phyloP scores from a whole-genome alignment of 345 rosid genomes.

The Linum lewisii region DNA sequence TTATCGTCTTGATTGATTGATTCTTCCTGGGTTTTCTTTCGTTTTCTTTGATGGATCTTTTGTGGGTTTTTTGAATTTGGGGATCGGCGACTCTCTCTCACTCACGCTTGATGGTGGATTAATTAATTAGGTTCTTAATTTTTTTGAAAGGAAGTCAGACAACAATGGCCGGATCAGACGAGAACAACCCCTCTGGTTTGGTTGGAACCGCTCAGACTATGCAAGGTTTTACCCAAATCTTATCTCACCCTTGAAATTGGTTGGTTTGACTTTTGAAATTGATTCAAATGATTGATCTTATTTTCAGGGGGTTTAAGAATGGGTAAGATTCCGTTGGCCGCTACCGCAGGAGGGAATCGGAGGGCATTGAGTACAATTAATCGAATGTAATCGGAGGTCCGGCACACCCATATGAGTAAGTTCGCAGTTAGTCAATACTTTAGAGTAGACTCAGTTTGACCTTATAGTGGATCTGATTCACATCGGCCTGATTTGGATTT shows the following conservation, averaged over 20 bases:
- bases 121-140: not conserved
- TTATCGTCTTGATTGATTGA: slow-evolving; percentile 7
- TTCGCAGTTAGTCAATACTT: not conserved
- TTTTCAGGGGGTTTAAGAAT: slow-evolving; percentile 42
- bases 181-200: slow-evolving; percentile 55
- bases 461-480: not conserved
- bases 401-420: slow-evolving; percentile 59
- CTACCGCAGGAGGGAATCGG: slow-evolving; percentile 40
- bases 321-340: slow-evolving; percentile 41
- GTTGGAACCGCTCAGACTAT: slow-evolving; percentile 34
- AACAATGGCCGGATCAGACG: slow-evolving; percentile 65
- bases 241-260: not conserved
- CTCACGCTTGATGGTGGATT: not conserved
- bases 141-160: slow-evolving; percentile 7
- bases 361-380: slow-evolving; percentile 65
- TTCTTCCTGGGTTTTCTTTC: slow-evolving; percentile 14
- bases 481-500: slow-evolving; percentile 1
- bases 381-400: slow-evolving; percentile 52
- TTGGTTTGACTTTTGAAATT: slow-evolving; percentile 3
- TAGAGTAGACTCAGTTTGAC: not conserved
- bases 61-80: not conserved
- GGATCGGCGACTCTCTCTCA: not conserved
- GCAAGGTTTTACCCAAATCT: slow-evolving; percentile 34
- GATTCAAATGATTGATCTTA: not conserved
- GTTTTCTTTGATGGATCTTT: not conserved